Evolutionary conservation across 2,329 filamentous ascomycete species (phyloP), one percentile per base, ranked within the genome.

Genomic region (Paracoccidioides lutzii): DNA sequence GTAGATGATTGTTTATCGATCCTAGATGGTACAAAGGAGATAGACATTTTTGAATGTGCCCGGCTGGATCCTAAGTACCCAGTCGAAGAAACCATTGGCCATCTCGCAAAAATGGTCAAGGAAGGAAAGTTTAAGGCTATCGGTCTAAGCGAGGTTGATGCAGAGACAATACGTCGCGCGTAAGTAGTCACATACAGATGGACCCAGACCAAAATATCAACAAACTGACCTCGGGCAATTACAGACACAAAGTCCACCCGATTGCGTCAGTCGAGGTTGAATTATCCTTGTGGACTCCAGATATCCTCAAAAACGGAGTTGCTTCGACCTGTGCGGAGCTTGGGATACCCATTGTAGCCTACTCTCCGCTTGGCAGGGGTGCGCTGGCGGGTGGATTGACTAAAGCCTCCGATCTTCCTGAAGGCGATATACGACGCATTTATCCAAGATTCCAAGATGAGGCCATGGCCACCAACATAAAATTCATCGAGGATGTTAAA

Each of bases 181-280:
- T 68, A 35, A 40, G 57, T 50, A 55, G 53, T 58, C 5, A 35
- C 22, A 54, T 40, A 2, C 12, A n/a, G 35, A 45, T 22, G 22
- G 22, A 22, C 22, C 22, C 22, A 12, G 40, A n/a, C 32, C 3
- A 22, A 15, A 12, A 30, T 8, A 43, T 22, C 28, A 33, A 7
- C 51, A 44, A 43, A 52, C 22, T 28, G 4, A 8, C 22, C 22
- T 22, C 22, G 22, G 10, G 12, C 8, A 15, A 44, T 14, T 4
- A 37, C 55, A 70, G 68, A 52, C 71, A 75, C 49, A 75, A 76
- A 53, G 73, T 81, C 44, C 75, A 78, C 59, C 79, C 78, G 15
- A 77, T 84, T 51, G 73, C 74, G 0, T 76, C 77, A 1, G 80
- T 84, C 6, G 82, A 85, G 62, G 76, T 82, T 30, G 81, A 84